Evolutionary conservation across 345 rosid species (phyloP), one percentile per base, ranked within the genome.

Genomic region (Lagerstroemia speciosa): DNA sequence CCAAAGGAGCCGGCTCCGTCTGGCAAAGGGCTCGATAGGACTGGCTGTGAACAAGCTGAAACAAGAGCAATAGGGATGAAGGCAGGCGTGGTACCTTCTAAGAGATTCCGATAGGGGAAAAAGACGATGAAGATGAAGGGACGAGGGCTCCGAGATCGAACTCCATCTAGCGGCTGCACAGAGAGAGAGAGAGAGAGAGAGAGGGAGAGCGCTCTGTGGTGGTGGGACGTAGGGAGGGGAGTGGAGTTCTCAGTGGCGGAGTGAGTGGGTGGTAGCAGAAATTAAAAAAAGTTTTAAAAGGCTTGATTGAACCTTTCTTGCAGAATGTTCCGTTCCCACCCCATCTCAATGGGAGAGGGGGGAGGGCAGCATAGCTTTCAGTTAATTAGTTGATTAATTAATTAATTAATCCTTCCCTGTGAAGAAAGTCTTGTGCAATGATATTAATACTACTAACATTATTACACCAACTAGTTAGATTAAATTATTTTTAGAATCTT

Each of bases 61-160:
- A 58, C 33, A 30, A 26, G 33, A 58, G 31, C 6, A 30, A 5
- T 27, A 26, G 14, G 33, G 63, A 53, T 9, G 30, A 41, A 41
- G 8, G 30, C 14, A n/a, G 60, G 1, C 10, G 24, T 7, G 30
- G 30, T 53, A 53, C 60, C 60, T 53, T 8, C 24, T 26, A 53
- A 53, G 27, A 53, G 60, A n/a, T 7, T 53, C 29, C 60, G 60
- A 12, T 4, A n/a, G 12, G 26, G 24, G 55, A 19, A 50, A 31
- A 55, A 24, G 24, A 20, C 24, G 55, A 48, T 17, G 53, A 7
- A 46, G 53, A 19, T 27, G 29, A 11, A 43, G 68, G 53, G 14
- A 66, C 11, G 45, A 62, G 69, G 75, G 76, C 60, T 77, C 65
- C 71, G 78, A 83, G 95, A 91, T 88, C 89, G 84, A 66, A 67